Evolutionary conservation across 345 rosid species (phyloP), one percentile per base, ranked within the genome.

Genomic region (Gossypium rotundifolium): DNA sequence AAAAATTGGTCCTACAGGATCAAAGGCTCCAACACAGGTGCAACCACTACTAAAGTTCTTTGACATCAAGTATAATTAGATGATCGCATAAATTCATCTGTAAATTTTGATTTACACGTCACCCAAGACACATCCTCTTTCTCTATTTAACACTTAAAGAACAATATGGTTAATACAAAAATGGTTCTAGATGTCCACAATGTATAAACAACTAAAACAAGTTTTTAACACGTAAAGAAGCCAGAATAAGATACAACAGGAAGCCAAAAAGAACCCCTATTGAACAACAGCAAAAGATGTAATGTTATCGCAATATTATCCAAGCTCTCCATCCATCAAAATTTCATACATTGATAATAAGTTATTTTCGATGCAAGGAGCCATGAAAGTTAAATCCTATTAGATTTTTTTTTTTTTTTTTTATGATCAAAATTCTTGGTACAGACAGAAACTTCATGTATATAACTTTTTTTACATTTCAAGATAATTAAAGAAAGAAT

Each of bases 401-500:
- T 22, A 44, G 45, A 72, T 44, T 42, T 33, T 44, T 44, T 22
- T 22, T 22, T 22, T 22, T 22, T 22, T 25, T 16, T 51, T 71
- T 45, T 57, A 58, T 23, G 64, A 72, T 42, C 65, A 42, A 44
- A 22, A 40, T 57, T 58, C 22, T 14, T 40, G 22, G 18, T 17
- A 11, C 16, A 20, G 55, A 40, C 23, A 72, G 44, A 44, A 60
- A 44, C 58, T 73, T 59, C 65, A 73, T 11, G 49, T n/a, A 17
- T 20, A 10, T 13, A 25, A 23, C 25, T 7, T 42, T 57, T 27
- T 51, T 57, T 57, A 57, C 18, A 66, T 10, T 55, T 33, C 44
- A 27, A 63, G 67, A 27, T 55, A 61, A 74, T 57, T 42, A 68
- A 75, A 17, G 65, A 12, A 72, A 72, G 54, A 38, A 81, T 75